Evolutionary conservation across 164 flowering plant species (phyloP), one percentile per base, ranked within the genome.

Genomic region (Magnolia kwangsiensis): DNA sequence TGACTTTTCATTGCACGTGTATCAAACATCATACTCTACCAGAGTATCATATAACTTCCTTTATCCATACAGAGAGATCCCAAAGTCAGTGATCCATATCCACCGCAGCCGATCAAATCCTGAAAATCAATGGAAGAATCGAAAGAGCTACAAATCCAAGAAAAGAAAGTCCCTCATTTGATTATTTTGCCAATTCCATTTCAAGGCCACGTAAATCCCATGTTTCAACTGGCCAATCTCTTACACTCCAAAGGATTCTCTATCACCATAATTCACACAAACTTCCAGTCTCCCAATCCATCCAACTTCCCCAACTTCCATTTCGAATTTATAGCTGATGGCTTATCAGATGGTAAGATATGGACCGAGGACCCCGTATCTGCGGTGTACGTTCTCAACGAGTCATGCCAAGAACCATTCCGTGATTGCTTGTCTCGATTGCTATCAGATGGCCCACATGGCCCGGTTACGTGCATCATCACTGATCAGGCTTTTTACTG

Each of bases 261-360:
- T 63, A 83, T 88, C n/a, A 85, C 85, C 21, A 73, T 89, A 8
- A 79, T 81, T 50, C 88, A 89, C 74, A 75, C 88, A 14, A 50
- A 59, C 10, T 83, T 81, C 86, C 83, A 85, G 77, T 63, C 84
- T 37, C 87, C 88, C 0, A 66, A 80, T 64, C 74, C 80, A 11
- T 72, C 67, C 2, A 24, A 70, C 68, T 67, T 79, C 72, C 87
- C 88, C 10, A 63, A 78, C 37, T 83, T 85, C 85, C 58, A 50
- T 37, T 82, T 83, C 68, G 23, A 16, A n/a, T 61, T 72, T 27
- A 74, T 85, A 0, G n/a, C 76, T 0, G 82, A 78, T 11, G 80
- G 63, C 59, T 69, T 84, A 31, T 50, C 78, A 0, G 8, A 6
- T 1, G 61, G 70, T 2, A 1, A 71, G 50, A 74, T 80, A 1